These are phyloP conservation scores for Tetracentron sinense DNA, from an alignment of 164 flowering plant species.

Conservation along the genomic window DNA sequence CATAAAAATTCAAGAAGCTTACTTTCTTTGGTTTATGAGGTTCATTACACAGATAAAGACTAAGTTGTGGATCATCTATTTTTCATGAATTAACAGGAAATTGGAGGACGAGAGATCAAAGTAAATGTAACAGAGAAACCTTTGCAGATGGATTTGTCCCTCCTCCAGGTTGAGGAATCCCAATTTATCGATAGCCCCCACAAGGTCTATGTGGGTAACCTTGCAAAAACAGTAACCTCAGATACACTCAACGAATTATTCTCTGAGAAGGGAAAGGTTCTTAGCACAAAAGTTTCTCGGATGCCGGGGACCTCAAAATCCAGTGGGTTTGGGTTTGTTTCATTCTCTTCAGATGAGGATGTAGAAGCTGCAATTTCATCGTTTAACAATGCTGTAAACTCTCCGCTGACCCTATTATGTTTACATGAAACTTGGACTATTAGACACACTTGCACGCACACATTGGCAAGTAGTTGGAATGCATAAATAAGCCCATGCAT, in stretches of 20 bases:
- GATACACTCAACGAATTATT: conserved; percentile 62
- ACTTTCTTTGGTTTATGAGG: neutral
- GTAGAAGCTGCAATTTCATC: conserved; percentile 80
- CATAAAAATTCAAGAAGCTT: neutral
- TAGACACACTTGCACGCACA: neutral
- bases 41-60: too few relatives aligned
- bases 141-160: conserved; percentile 35
- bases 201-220: conserved; percentile 98
- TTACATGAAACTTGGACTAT: neutral
- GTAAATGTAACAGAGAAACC: conserved; percentile 92
- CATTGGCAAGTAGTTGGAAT: neutral
- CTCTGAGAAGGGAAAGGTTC: conserved; percentile 79
- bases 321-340: conserved; percentile 82
- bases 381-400: conserved; percentile 73
- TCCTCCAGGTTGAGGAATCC: conserved; percentile 69
- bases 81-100: conserved; percentile 43
- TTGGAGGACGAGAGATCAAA: conserved; percentile 84
- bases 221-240: conserved; percentile 79
- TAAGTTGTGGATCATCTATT: conserved; percentile 6
- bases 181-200: conserved; percentile 76
- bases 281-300: conserved; percentile 78
- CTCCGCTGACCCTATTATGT: neutral
- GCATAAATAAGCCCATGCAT: neutral
- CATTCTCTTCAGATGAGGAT: conserved; percentile 86
- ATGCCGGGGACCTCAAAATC: conserved; percentile 89